Evolutionary conservation across 1,284 basidiomycete genomes (phyloP).

Genomic region (Trichosporon coremiiforme): DNA sequence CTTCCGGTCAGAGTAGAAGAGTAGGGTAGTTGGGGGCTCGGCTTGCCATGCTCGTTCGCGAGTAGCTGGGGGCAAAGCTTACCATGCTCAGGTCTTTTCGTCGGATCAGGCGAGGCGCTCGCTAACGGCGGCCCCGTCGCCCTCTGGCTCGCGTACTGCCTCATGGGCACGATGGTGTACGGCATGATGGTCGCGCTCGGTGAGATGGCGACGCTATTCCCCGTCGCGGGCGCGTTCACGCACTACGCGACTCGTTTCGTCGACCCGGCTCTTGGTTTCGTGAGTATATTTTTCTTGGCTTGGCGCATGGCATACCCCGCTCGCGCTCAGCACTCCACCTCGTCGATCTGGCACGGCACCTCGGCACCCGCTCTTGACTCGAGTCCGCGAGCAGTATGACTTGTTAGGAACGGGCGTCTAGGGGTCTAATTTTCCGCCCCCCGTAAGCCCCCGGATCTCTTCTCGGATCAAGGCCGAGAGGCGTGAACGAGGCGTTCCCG

Average conservation of each 20-base stretch:
- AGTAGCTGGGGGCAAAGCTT: not conserved
- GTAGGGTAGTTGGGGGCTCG: conserved; percentile 2
- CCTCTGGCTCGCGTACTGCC: conserved; percentile 52
- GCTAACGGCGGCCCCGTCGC: conserved; percentile 59
- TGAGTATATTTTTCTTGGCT: conserved; percentile 6
- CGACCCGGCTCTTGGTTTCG: conserved; percentile 60
- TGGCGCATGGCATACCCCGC: too few relatives aligned
- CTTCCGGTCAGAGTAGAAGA: too few relatives aligned
- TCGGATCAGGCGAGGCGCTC: conserved; percentile 59
- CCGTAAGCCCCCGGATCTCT: not conserved
- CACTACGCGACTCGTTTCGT: conserved; percentile 60
- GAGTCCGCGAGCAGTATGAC: too few relatives aligned
- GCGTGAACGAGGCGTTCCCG: not conserved
- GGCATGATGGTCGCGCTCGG: conserved; percentile 56
- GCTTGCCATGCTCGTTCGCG: not conserved
- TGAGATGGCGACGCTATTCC: conserved; percentile 57
- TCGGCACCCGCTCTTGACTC: too few relatives aligned
- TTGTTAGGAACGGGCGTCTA: not conserved
- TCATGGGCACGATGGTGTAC: conserved; percentile 54
- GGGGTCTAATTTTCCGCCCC: not conserved
- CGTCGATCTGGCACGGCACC: not conserved
- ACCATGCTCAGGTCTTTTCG: conserved; percentile 55
- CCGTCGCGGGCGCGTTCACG: conserved; percentile 53
- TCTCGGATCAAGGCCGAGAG: not conserved
- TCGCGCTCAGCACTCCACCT: not conserved